A percentile compares a stretch with the other conserved stretches of the same genome.
These are phyloP conservation scores for Boletellus dicymbophilus DNA, from an alignment of 1,284 basidiomycete genomes.

Conservation along the genomic window DNA sequence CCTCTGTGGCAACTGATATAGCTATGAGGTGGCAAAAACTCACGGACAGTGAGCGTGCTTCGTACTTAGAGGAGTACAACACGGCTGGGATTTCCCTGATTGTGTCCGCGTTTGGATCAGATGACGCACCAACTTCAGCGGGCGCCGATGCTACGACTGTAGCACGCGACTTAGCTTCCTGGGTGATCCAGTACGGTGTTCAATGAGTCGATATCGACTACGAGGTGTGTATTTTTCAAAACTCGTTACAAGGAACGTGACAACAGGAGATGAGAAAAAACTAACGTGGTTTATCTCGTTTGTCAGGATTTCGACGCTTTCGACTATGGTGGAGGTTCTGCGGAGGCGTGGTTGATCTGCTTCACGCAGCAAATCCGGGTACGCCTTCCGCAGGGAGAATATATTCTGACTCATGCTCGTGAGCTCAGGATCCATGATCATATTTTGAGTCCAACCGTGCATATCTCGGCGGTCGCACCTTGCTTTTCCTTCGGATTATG, in stretches of 20 bases:
- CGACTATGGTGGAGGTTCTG: conserved; percentile 37
- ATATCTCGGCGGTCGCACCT: conserved; percentile 27
- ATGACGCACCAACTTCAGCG: conserved; percentile 48
- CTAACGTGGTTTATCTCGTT: background rate
- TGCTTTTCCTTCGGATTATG: conserved; percentile 25
- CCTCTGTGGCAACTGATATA: conserved; percentile 44
- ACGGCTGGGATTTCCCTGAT: conserved; percentile 49
- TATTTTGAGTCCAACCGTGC: conserved; percentile 4
- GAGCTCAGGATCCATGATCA: background rate
- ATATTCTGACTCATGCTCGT: conserved; percentile 41
- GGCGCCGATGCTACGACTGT: conserved; percentile 40
- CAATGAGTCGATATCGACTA: conserved; percentile 62
- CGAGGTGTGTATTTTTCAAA: too few relatives aligned
- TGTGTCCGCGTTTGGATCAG: conserved; percentile 53
- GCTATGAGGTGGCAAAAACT: conserved; percentile 41
- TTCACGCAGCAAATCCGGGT: conserved; percentile 44
- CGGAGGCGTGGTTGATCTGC: conserved; percentile 45
- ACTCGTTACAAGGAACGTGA: too few relatives aligned
- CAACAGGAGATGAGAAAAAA: background rate
- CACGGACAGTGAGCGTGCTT: conserved; percentile 32
- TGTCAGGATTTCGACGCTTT: conserved; percentile 49
- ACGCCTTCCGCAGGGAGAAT: conserved; percentile 37
- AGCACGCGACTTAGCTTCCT: conserved; percentile 50
- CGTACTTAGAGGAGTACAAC: conserved; percentile 43
- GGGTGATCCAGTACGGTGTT: conserved; percentile 48